These are phyloP conservation scores for Penicillium brevicompactum DNA, from an alignment of 2,329 filamentous ascomycete genomes.

Conservation along the genomic window DNA sequence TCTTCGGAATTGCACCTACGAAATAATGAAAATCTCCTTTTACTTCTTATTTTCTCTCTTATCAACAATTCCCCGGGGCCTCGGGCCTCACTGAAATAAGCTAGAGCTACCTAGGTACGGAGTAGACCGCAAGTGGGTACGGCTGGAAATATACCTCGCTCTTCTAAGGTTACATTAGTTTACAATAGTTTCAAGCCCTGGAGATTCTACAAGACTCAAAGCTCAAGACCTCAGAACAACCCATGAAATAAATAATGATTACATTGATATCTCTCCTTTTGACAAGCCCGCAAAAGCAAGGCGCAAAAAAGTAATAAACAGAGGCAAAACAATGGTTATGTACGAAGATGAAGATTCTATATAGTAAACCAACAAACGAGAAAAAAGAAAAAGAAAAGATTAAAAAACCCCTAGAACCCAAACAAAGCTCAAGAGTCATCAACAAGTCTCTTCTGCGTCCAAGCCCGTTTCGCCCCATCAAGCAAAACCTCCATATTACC, in stretches of 20 bases:
- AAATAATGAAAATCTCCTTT: too few species aligned
- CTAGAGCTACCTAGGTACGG: too few species aligned
- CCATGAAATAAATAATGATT: background rate
- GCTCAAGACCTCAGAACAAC: background rate
- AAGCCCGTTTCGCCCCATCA: slow-evolving; percentile 56
- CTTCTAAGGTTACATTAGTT: too few species aligned
- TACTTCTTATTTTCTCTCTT: too few species aligned
- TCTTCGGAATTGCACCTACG: too few species aligned
- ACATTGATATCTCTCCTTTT: slow-evolving; percentile 7
- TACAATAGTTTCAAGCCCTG: too few species aligned
- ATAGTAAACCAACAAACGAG: background rate
- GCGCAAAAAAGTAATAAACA: background rate
- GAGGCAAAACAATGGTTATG: slow-evolving; percentile 7
- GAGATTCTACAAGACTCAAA: too few species aligned
- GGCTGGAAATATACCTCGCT: too few species aligned
- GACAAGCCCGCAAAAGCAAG: background rate
- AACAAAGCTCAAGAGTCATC: slow-evolving; percentile 40
- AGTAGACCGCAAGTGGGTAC: too few species aligned
- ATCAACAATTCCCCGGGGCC: too few species aligned
- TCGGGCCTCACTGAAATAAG: too few species aligned
- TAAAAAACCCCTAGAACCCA: background rate
- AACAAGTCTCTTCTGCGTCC: slow-evolving; percentile 50
- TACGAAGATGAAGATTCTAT: slow-evolving; percentile 1
- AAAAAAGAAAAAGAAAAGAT: background rate
- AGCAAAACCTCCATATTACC: slow-evolving; percentile 62